Evolutionary conservation across 1,284 basidiomycete genomes (phyloP), one percentile per base, ranked within the genome.

Genomic region (Chiua sp.): DNA sequence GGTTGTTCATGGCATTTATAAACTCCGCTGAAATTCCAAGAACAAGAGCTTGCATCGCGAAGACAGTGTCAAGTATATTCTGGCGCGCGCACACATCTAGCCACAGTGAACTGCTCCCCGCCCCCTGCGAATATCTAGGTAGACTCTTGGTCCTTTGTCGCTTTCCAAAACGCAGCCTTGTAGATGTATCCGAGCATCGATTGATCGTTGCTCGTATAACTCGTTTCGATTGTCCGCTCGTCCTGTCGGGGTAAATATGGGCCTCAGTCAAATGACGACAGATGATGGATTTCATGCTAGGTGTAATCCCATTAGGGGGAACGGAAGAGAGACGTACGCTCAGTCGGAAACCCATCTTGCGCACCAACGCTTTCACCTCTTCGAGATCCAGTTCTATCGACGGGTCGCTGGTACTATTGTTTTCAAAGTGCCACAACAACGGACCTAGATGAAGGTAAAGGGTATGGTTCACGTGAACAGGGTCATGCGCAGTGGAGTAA

Each of bases 381-480:
- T 94, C 91, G 30, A 98, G 79, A 66, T 90, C 92, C 20, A 98
- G 81, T 77, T 98, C 97, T 55, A 98, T 84, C 12, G 91, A 94
- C 8, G 89, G 85, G 59, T 95, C 93, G 65, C 86, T 86, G 11
- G 88, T 87, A 44, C 77, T 83, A 68, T 92, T 93, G 75, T 96
- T 96, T 72, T 98, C 96, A 78, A 90, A 98, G 73, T 99, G 96
- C 96, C 97, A 99, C 32, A 98, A 78, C 1, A 98, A 78, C 0
- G 97, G 98, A 2, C 97, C 95, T 87, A 4, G 37, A 39, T 65
- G 53, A 15, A 37, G 35, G 5, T 13, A 35, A 32, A 35, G 35
- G 15, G 35, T 35, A 35, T 26, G 42, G 26, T 16, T 37, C n/a
- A 22, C 49, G 32, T 3, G 28, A 30, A 18, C 13, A 12, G 23